Evolutionary conservation across 192 early-diverging fungal species (phyloP).

Genomic region (Backusella psychrophila): DNA sequence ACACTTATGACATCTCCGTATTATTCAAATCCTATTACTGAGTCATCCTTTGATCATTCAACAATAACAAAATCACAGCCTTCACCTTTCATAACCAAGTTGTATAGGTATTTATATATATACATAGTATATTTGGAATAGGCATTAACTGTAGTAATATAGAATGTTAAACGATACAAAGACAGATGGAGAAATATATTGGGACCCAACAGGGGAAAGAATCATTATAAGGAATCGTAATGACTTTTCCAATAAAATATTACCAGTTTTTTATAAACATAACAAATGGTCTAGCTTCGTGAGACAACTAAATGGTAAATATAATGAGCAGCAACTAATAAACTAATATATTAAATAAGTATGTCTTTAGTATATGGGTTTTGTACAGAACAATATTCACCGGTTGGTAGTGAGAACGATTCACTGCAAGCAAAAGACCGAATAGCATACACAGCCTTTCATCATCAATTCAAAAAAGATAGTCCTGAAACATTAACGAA

Average conservation of each 20-base stretch:
- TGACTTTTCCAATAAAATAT: neutral
- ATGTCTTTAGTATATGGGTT: neutral
- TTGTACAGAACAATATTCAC: neutral
- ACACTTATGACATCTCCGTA: neutral
- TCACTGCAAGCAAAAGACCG: neutral
- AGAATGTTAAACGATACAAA: neutral
- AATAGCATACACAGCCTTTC: neutral
- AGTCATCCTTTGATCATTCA: neutral
- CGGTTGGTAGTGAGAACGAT: neutral
- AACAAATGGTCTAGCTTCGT: neutral
- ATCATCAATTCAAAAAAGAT: neutral
- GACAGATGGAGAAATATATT: neutral
- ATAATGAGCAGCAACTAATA: neutral
- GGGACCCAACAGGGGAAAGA: neutral
- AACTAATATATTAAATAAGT: neutral
- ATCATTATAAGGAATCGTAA: neutral
- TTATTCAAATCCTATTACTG: neutral
- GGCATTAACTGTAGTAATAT: neutral
- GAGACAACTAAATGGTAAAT: neutral
- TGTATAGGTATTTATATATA: neutral
- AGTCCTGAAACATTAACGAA: neutral
- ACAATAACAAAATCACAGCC: neutral
- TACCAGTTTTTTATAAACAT: neutral
- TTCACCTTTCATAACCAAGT: neutral
- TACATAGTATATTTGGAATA: neutral